Conservation (phyloP, 208 protist genomes). For the Trypanosoma mega region DNA sequence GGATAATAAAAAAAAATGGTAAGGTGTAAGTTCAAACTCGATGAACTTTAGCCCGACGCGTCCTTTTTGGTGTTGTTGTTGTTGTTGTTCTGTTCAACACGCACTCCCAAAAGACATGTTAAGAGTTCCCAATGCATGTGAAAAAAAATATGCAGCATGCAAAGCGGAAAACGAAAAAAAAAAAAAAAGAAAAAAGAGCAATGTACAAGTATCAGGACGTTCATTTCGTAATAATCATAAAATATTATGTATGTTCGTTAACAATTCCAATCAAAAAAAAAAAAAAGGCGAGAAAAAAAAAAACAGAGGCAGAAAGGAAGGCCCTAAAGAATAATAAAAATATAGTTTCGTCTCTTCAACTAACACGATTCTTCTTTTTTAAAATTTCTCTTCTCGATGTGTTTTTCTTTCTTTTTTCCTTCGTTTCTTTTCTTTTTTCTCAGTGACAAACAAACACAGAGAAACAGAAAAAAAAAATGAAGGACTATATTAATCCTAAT, state of each 20-base stretch:
- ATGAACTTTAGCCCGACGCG: no score
- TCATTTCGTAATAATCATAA: no score
- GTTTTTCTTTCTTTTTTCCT: constrained; percentile 9
- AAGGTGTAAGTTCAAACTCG: no score
- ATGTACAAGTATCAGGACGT: neutral
- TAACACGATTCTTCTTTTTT: constrained; percentile 2
- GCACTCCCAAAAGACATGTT: neutral
- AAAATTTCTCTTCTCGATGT: neutral
- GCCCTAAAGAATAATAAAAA: no score
- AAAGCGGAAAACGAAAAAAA: constrained; percentile 14
- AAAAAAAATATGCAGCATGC: neutral
- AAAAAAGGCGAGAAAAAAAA: no score
- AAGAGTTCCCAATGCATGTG: neutral
- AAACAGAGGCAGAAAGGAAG: no score
- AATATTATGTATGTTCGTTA: no score
- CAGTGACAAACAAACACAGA: neutral
- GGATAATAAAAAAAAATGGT: no score
- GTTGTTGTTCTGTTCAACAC: neutral
- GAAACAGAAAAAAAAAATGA: constrained; percentile 20
- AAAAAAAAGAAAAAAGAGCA: constrained; percentile 9
- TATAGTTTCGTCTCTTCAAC: no score
- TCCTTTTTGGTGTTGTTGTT: neutral
- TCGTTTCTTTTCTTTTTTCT: neutral
- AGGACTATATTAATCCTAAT: constrained; percentile 1
- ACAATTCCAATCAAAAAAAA: no score